These are phyloP conservation scores for Hygrophoropsis aurantiaca DNA, from an alignment of 768 basidiomycete species.

Conservation along the genomic window DNA sequence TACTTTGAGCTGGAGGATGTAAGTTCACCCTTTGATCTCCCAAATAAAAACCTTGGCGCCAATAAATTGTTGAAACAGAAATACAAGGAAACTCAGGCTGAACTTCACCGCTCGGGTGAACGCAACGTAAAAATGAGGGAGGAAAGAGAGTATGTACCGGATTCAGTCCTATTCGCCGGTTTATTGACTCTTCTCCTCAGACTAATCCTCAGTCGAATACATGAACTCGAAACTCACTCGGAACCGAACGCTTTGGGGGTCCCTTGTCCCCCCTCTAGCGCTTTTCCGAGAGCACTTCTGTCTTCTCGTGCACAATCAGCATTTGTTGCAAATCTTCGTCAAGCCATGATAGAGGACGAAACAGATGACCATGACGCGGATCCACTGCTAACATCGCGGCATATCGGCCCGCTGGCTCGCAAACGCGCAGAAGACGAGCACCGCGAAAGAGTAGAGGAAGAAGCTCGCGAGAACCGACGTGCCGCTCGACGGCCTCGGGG, in stretches of 20 bases:
- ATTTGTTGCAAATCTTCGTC: conserved; percentile 48
- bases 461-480: conserved; percentile 41
- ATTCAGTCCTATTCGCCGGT: neutral
- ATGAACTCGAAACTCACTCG: conserved; percentile 53
- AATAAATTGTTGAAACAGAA: conserved; percentile 41
- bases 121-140: conserved; percentile 60
- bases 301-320: conserved; percentile 41
- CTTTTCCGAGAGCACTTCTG: conserved; percentile 49
- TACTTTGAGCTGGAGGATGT: conserved; percentile 74
- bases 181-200: conserved; percentile 29
- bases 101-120: conserved; percentile 60
- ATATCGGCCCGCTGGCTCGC: conserved; percentile 44
- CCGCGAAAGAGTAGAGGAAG: conserved; percentile 44
- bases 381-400: conserved; percentile 45
- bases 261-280: conserved; percentile 42
- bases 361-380: conserved; percentile 45
- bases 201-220: conserved; percentile 56
- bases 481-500: conserved; percentile 31
- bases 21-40: conserved; percentile 20
- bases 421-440: conserved; percentile 45
- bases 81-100: conserved; percentile 57
- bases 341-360: conserved; percentile 45
- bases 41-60: neutral
- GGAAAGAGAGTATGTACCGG: conserved; percentile 57
- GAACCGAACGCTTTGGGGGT: conserved; percentile 27